phyloP scores from a whole-genome alignment of 1,284 basidiomycete species.

The Papiliotrema flavescens region DNA sequence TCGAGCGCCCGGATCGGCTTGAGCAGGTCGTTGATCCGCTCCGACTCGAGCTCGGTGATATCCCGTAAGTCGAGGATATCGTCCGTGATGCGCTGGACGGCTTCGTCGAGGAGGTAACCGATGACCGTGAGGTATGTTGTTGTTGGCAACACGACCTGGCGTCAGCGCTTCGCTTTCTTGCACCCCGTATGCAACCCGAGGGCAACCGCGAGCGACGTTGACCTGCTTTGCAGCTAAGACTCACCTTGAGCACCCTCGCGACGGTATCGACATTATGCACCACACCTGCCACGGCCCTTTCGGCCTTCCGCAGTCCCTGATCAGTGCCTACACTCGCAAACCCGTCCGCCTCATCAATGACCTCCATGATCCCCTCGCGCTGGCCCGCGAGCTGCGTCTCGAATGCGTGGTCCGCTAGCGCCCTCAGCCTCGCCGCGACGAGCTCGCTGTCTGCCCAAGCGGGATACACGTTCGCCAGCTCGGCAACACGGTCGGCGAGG shows the following conservation, averaged over 20 bases:
- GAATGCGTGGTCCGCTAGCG: conserved; percentile 63
- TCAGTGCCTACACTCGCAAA: conserved; percentile 72
- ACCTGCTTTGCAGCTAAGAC: conserved; percentile 21
- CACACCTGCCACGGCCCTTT: conserved; percentile 65
- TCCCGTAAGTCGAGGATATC: conserved; percentile 78
- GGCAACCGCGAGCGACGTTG: no score
- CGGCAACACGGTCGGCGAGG: conserved; percentile 51
- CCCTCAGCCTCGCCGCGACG: conserved; percentile 53
- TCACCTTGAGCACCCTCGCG: conserved; percentile 69
- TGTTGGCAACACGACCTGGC: conserved; percentile 53
- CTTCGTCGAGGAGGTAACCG: conserved; percentile 70
- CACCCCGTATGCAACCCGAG: no score
- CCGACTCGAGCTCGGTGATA: conserved; percentile 87
- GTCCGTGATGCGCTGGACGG: conserved; percentile 64
- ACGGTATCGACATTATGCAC: conserved; percentile 64
- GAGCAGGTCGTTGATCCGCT: conserved; percentile 75
- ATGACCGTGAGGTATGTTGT: conserved; percentile 66
- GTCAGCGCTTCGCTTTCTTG: not conserved
- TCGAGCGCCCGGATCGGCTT: conserved; percentile 74
- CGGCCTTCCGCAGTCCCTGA: conserved; percentile 71
- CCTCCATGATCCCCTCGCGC: conserved; percentile 50
- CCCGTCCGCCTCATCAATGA: conserved; percentile 62
- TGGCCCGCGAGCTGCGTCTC: conserved; percentile 65
- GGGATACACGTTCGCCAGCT: conserved; percentile 51
- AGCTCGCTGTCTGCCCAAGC: conserved; percentile 54